A percentile compares a stretch with the other conserved stretches of the same genome.
phyloP scores from a whole-genome alignment of 352 stramenopile genomes.

The Blastocystis hominis region DNA sequence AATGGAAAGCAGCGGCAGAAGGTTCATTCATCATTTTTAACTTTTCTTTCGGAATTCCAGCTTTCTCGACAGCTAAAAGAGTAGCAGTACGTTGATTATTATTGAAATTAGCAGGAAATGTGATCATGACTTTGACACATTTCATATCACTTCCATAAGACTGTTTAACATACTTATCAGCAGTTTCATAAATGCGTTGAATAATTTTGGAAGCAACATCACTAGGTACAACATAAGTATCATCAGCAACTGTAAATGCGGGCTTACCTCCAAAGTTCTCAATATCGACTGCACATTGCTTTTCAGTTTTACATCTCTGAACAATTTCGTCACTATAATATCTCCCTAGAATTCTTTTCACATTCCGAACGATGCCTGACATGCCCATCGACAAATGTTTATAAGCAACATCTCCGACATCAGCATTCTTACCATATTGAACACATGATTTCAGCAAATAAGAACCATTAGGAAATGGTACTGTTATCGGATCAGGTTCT shows the following conservation, averaged over 20 bases:
- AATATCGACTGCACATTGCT: neutral
- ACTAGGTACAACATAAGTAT: neutral
- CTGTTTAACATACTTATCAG: no score
- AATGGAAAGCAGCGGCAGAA: slow-evolving; percentile 9
- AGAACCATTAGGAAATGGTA: neutral
- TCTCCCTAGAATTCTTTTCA: neutral
- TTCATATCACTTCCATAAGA: neutral
- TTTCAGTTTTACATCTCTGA: neutral
- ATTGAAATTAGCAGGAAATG: slow-evolving; percentile 5
- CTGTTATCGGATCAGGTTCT: no score
- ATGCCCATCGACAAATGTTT: no score
- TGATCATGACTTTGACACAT: slow-evolving; percentile 29
- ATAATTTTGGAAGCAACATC: neutral
- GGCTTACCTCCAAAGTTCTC: neutral
- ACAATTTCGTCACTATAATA: neutral
- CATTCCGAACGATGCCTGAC: neutral
- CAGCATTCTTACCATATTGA: neutral
- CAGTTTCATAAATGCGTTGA: neutral
- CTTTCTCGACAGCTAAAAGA: neutral
- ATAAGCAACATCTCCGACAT: neutral
- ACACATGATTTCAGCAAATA: neutral
- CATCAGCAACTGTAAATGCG: neutral
- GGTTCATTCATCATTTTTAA: slow-evolving; percentile 42
- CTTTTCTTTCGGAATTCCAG: neutral
- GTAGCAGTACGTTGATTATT: slow-evolving; percentile 24